Base-by-base conservation (phyloP, 2,329 filamentous ascomycete species). In the Ascochyta koolunga region DNA sequence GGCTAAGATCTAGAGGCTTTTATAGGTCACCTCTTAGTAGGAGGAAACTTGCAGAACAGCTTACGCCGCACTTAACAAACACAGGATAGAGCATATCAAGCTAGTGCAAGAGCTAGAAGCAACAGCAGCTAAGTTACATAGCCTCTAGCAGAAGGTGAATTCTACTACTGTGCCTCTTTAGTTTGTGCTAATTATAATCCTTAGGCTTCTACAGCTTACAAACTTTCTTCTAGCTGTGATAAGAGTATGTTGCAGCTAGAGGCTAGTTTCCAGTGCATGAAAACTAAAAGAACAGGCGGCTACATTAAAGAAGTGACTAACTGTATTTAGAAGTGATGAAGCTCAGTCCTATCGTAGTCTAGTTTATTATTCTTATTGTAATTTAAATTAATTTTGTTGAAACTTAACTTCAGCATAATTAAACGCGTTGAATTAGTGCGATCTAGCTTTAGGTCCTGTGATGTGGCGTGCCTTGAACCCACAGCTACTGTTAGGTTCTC, bases 81-180 rank as follows among this genome's bases (percentile, higher is more conserved):
- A 50, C 15, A 32, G 47, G 16, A 36, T 29, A 15, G 37, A 50
- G 39, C 29, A 33, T 27, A 43, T 35, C 13, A 43, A 42, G 21
- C 13, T 50, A 8, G 39, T 35, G 21, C 38, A 40, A 16, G 47
- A 50, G 16, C 13, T 50, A 19, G 47, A 42, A n/a, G 38, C 27
- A 27, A 42, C 33, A 24, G 31, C 25, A 9, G 31, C 47, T 19
- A 31, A 50, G 31, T 24, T 47, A 16, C 29, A 24, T 24, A 42
- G 24, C 25, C 25, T 42, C 19, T 24, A 42, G 39, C n/a, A 42
- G 25, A 29, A 42, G 39, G 39, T 31, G 18, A 18, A 27, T 29
- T 31, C 27, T 31, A 3, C 27, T 31, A 31, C 27, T 6, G 11
- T 31, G 9, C 27, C 27, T 31, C 27, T 31, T 31, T 6, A 3